A percentile compares a stretch with the other conserved stretches of the same genome.
Conservation (phyloP, 768 basidiomycete genomes). For the Pseudohyphozyma bogoriensis region DNA sequence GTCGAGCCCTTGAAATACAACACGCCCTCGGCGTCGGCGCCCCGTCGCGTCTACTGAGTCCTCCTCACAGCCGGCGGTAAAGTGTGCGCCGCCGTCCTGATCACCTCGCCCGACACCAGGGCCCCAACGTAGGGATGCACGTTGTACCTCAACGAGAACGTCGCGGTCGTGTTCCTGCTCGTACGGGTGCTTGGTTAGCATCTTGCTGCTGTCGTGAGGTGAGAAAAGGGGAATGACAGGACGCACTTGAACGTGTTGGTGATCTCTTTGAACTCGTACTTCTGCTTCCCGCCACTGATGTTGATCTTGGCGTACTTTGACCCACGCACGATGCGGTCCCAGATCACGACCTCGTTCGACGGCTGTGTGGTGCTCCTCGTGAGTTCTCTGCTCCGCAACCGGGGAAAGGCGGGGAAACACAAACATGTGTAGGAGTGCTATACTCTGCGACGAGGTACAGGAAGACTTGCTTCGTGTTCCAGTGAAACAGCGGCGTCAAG, state of each 20-base stretch:
- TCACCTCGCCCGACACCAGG: conserved; percentile 66
- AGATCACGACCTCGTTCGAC: conserved; percentile 66
- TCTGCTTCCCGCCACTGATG: conserved; percentile 56
- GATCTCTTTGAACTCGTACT: conserved; percentile 71
- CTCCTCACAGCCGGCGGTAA: not conserved
- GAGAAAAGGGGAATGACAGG: not conserved
- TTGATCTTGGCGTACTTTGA: conserved; percentile 63
- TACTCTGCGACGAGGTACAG: conserved; percentile 80
- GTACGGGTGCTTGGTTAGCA: not conserved
- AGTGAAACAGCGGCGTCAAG: conserved; percentile 71
- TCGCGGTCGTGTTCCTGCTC: conserved; percentile 44
- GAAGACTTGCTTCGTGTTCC: conserved; percentile 95
- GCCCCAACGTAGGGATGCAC: conserved; percentile 81
- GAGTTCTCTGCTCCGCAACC: not conserved
- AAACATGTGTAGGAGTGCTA: conserved; percentile 58
- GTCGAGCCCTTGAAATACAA: no score
- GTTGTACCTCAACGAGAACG: conserved; percentile 74
- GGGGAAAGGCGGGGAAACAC: conserved; percentile 33
- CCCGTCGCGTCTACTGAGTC: no score
- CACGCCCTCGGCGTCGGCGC: no score
- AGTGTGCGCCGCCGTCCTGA: conserved; percentile 37
- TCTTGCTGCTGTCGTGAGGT: no score
- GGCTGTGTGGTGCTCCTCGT: conserved; percentile 12
- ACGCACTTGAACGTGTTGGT: conserved; percentile 65
- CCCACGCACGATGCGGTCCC: conserved; percentile 82